Conservation (phyloP, 148 eudicot genomes). For the Fagopyrum homotropicum region DNA sequence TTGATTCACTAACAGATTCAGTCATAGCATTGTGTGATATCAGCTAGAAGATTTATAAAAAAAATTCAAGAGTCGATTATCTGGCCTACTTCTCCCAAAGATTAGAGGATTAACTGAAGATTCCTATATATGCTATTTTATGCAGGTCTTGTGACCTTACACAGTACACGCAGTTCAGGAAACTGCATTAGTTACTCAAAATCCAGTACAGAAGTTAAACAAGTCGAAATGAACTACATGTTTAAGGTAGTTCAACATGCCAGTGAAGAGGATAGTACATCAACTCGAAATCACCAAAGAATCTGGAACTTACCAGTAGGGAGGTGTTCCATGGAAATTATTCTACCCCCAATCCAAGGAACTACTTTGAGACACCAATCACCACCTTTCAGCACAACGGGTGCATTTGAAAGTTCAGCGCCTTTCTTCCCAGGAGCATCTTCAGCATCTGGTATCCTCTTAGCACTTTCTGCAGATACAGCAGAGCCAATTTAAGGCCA, state of each 20-base stretch:
- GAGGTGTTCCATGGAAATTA: conserved; percentile 87
- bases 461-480: conserved; percentile 59
- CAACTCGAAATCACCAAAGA: not conserved
- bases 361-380: conserved; percentile 91
- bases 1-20: not conserved
- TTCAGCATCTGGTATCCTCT: conserved; percentile 64
- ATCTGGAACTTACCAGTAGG: conserved; percentile 58
- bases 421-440: conserved; percentile 58
- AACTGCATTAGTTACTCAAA: not conserved
- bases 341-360: conserved; percentile 99
- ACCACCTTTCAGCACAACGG: conserved; percentile 70
- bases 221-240: not conserved
- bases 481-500: not conserved
- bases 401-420: conserved; percentile 66
- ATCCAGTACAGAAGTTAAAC: not conserved
- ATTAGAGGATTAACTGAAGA: not conserved
- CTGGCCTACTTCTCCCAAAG: not conserved
- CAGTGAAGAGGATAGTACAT: not conserved
- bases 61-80: not conserved
- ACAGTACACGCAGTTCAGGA: too few species aligned
- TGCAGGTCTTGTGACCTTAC: not conserved
- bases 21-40: not conserved
- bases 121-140: not conserved
- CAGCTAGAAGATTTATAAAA: not conserved
- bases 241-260: not conserved